Evolutionary conservation across 129 eudicot genomes (phyloP).

Genomic region (Flaveria bidentis): DNA sequence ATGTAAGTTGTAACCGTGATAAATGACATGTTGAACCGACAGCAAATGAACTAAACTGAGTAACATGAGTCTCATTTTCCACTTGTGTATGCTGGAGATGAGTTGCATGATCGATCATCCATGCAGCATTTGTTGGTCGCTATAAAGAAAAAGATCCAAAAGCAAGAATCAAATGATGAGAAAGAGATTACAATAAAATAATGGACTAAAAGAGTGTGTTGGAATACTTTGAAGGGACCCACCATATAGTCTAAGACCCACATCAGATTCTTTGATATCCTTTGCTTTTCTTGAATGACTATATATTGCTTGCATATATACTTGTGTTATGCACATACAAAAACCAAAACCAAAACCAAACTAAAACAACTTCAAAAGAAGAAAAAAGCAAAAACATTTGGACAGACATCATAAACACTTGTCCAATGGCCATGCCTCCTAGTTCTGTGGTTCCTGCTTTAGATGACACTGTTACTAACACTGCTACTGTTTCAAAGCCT

Average conservation of each 20-base stretch:
- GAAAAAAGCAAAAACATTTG: slow-evolving; percentile 22
- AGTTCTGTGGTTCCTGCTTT: slow-evolving; percentile 61
- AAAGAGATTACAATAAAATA: slow-evolving; percentile 51
- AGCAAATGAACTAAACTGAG: slow-evolving; percentile 39
- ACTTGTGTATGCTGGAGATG: slow-evolving; percentile 42
- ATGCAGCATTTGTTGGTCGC: slow-evolving; percentile 46
- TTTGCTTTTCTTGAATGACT: slow-evolving; percentile 30
- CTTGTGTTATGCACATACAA: slow-evolving; percentile 41
- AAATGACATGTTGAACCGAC: slow-evolving; percentile 31
- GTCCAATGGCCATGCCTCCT: slow-evolving; percentile 49
- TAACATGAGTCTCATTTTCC: slow-evolving; percentile 56
- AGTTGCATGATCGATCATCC: slow-evolving; percentile 51
- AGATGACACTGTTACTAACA: slow-evolving; percentile 29
- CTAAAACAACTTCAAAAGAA: slow-evolving; percentile 28
- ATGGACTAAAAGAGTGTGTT: slow-evolving; percentile 44
- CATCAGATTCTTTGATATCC: slow-evolving; percentile 57
- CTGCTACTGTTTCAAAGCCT: slow-evolving; percentile 25
- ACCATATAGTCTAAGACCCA: slow-evolving; percentile 51
- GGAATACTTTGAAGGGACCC: slow-evolving; percentile 53
- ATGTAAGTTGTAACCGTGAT: slow-evolving; percentile 20
- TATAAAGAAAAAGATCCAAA: slow-evolving; percentile 35
- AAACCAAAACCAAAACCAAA: slow-evolving; percentile 31
- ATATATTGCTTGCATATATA: slow-evolving; percentile 36
- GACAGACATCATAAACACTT: slow-evolving; percentile 25
- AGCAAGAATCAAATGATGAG: slow-evolving; percentile 47